Conservation (phyloP, 1,139 yeast genomes). For the Groenewaldozyma sp. region DNA sequence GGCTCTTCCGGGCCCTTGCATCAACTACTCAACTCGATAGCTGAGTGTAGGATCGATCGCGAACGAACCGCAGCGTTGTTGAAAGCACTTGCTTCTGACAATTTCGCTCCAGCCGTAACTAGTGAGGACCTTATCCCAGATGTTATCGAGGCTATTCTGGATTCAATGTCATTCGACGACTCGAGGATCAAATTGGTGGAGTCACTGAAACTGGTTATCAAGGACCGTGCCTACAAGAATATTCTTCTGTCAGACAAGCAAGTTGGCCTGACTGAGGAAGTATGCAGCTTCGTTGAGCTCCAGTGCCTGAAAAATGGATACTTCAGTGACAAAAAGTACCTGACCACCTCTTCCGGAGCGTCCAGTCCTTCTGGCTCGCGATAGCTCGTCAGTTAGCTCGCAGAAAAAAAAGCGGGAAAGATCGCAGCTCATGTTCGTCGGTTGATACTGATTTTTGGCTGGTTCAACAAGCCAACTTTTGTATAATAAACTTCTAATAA, state of each 20-base stretch:
- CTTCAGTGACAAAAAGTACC: not conserved
- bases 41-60: conserved; percentile 15
- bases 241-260: not conserved
- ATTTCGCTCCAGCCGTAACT: not conserved
- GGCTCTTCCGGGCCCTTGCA: conserved; percentile 1
- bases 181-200: not conserved
- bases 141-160: not conserved
- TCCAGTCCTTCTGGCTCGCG: no score
- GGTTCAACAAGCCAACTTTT: no score
- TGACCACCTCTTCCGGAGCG: no score
- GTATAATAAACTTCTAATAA: no score
- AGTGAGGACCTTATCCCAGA: not conserved
- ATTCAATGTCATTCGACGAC: not conserved
- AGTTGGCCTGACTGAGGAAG: not conserved
- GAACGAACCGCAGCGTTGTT: conserved; percentile 15
- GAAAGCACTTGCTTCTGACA: conserved; percentile 7
- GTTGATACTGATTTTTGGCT: no score
- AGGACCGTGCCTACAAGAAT: not conserved
- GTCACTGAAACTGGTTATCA: not conserved
- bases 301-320: not conserved
- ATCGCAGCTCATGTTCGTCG: no score
- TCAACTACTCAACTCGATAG: conserved; percentile 5
- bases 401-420: no score
- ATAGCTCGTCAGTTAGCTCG: no score
- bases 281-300: not conserved